Conservation (phyloP, 257 asterid species). For the Apocynum venetum region DNA sequence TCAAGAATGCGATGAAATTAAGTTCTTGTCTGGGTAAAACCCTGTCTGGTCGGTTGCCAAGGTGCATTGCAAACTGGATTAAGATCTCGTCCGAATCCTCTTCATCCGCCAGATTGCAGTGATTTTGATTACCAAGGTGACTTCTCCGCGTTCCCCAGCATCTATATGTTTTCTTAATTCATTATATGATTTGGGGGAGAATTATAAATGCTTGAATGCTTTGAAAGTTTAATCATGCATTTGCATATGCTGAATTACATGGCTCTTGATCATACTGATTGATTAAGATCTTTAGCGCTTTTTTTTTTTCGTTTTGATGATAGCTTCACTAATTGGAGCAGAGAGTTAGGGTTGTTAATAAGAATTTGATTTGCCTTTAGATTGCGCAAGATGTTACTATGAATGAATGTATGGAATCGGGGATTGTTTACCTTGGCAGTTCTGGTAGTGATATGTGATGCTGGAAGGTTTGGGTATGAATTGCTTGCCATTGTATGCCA, state of each 20-base stretch:
- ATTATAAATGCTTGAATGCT: no score
- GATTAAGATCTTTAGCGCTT: no score
- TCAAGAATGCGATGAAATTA: no score
- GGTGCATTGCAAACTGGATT: no score
- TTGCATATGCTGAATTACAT: background rate
- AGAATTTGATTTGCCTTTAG: no score
- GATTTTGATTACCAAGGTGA: slow-evolving; percentile 8
- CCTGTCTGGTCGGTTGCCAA: no score
- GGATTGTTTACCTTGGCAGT: background rate
- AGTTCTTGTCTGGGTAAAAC: no score
- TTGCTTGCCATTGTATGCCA: background rate
- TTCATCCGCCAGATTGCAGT: background rate
- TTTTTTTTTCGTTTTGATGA: background rate
- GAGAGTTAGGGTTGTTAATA: no score
- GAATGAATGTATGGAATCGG: no score
- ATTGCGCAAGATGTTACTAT: no score
- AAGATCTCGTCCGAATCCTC: background rate
- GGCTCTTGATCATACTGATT: no score
- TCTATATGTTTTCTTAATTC: background rate
- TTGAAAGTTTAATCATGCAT: background rate
- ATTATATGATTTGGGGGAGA: background rate
- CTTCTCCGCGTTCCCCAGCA: background rate
- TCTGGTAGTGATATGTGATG: background rate
- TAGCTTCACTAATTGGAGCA: background rate
- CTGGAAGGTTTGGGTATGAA: background rate